Conservation (phyloP, 805 yeast genomes). For the Metschnikowia dekortorum region DNA sequence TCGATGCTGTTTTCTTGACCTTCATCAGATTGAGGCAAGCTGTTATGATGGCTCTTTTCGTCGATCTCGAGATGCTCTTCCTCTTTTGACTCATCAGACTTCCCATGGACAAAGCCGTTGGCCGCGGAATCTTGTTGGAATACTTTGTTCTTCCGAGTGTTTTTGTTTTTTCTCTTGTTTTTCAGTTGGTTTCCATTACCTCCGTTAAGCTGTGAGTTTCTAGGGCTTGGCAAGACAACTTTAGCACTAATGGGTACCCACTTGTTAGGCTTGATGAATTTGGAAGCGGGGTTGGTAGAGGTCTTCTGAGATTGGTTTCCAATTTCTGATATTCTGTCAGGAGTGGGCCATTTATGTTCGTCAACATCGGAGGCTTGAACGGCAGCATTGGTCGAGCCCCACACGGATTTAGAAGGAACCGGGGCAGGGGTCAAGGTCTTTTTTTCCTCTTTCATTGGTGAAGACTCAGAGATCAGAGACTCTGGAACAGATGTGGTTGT, state of each 20-base stretch:
- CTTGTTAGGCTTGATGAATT: conserved; percentile 40
- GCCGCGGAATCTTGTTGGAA: conserved; percentile 6
- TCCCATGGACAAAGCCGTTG: conserved; percentile 7
- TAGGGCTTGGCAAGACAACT: conserved; percentile 37
- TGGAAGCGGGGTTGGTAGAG: conserved; percentile 14
- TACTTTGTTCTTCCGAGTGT: conserved; percentile 16
- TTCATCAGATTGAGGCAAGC: conserved; percentile 6
- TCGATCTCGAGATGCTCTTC: conserved; percentile 5
- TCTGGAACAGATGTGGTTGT: conserved; percentile 8
- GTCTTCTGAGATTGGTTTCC: conserved; percentile 14
- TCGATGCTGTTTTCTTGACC: conserved; percentile 5
- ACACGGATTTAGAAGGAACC: conserved; percentile 40
- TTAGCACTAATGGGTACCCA: conserved; percentile 45
- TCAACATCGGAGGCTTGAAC: conserved; percentile 26
- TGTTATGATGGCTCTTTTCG: conserved; percentile 4
- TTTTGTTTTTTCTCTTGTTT: conserved; percentile 24
- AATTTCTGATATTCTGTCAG: conserved; percentile 26
- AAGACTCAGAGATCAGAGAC: conserved; percentile 4
- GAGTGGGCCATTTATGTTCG: conserved; percentile 43
- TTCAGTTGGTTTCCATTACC: conserved; percentile 18
- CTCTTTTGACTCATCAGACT: conserved; percentile 11
- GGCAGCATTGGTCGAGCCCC: conserved; percentile 30
- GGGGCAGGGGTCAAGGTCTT: conserved; percentile 43
- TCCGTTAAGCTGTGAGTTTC: conserved; percentile 21
- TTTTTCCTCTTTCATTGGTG: conserved; percentile 21